Evolutionary conservation across 352 stramenopile species (phyloP), one percentile per base, ranked within the genome.

Genomic region (Peronosclerospora sorghi): DNA sequence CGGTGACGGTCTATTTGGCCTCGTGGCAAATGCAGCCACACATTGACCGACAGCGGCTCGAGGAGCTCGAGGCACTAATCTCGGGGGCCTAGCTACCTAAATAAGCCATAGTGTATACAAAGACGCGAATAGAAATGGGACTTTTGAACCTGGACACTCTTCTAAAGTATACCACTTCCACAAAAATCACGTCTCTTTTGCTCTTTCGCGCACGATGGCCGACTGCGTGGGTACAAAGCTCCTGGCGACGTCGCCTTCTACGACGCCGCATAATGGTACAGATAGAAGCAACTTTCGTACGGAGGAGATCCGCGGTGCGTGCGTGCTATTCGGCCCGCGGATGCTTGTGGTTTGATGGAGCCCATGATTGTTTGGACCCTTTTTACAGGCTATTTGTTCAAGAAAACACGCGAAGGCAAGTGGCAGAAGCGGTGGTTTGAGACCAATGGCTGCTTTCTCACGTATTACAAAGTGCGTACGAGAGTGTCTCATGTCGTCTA

Each of bases 361-460:
- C 15, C 17, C 27, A 12, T 21, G 32, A 39, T 21, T 21, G 10
- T 42, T 48, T 35, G 17, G 9, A 15, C 5, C 24, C 13, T 14
- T 4, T 34, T 24, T 32, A 14, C 29, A 85, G 85, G 86, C 18
- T 96, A 96, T 54, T 56, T 96, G 54, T 89, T 95, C 51, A 96
- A 96, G 64, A 95, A 95, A 54, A 95, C 87, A 41, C 82, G 86
- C 46, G 84, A 95, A 45, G 86, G 85, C 57, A 94, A 94, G 58
- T 96, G 95, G 95, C 95, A 99, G 61, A 96, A 96, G 65, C 82
- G 96, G 44, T 99, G 92, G 86, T 99, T 99, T 59, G 96, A 99
- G 73, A 98, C 89, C 7, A 97, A 98, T 57, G 95, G 95, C 36
- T 95, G 96, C 62, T 97, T 97, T 69, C 76, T 99, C 28, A 97